Evolutionary conservation across 352 stramenopile genomes (phyloP).

Genomic region (Halophytophthora polymorphica): DNA sequence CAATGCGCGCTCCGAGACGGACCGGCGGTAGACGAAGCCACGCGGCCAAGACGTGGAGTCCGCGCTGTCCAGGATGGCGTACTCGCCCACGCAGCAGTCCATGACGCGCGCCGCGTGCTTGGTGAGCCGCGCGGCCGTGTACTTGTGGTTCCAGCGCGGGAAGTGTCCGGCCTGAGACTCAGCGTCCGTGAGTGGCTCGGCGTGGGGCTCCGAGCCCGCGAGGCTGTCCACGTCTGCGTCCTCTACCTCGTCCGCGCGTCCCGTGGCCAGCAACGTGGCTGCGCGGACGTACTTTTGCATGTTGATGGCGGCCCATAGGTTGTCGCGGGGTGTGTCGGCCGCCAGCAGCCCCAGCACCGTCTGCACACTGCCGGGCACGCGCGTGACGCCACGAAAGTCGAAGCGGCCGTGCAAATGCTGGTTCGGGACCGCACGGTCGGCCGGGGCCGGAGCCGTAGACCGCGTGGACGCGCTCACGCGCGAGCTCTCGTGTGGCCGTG

Average conservation of each 20-base stretch:
- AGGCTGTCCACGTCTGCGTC: too few species aligned
- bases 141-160: conserved; percentile 67
- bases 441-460: too few species aligned
- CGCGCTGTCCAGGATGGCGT: conserved; percentile 31
- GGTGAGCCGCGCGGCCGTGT: conserved; percentile 52
- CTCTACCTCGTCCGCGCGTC: conserved; percentile 24
- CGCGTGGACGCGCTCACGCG: too few species aligned
- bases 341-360: conserved; percentile 55
- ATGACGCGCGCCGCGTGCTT: conserved; percentile 55
- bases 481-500: too few species aligned
- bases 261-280: conserved; percentile 37
- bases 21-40: conserved; percentile 76
- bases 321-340: conserved; percentile 53
- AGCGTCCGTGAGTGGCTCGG: too few species aligned
- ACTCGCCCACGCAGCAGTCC: conserved; percentile 67
- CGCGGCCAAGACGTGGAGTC: conserved; percentile 26
- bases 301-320: conserved; percentile 74
- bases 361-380: conserved; percentile 55
- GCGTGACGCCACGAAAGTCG: conserved; percentile 69
- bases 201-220: too few species aligned
- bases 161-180: too few species aligned
- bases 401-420: conserved; percentile 27
- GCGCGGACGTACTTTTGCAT: conserved; percentile 59
- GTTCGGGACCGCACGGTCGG: too few species aligned
- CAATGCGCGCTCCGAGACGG: conserved; percentile 48